Base-by-base conservation (phyloP, 768 basidiomycete species). In the Tylopilus balloui region DNA sequence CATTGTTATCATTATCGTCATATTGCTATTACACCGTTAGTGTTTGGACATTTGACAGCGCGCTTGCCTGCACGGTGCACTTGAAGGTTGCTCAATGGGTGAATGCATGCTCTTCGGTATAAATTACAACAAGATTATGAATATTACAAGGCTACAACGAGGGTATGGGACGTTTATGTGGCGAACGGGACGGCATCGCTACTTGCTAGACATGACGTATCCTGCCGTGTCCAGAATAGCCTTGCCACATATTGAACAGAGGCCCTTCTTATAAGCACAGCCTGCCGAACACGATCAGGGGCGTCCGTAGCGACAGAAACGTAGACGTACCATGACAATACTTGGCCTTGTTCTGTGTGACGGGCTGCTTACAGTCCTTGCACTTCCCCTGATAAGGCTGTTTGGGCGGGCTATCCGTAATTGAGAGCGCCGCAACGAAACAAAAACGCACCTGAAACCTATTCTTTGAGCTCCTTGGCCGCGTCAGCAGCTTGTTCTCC, bases 181-280 rank as follows among this genome's bases (percentile, higher is more conserved):
- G 17, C 4, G 31, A 19, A 28, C 15, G 21, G 23, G 36, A 41
- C 13, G 19, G n/a, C n/a, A n/a, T n/a, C 11, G 29, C 43, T 73
- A 92, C 68, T 91, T 91, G 72, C 79, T 80, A 20, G 88, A 88
- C 89, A 92, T 92, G 43, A 78, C 79, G 64, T 91, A 92, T 58
- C 86, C 81, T 7, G 80, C 78, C 8, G 87, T 92, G 65, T 92
- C 89, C 24, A 92, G 75, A 50, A 92, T 88, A 63, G 84, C 74
- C 63, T 90, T 92, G 55, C 90, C 90, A 56, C 90, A 92, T 71
- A 92, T 91, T 39, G 88, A 80, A 59, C 90, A 92, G 32, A 88
- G 66, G 12, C 90, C 90, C 62, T 88, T 88, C 74, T 85, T 90
- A 70, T 85, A 92, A 19, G 89, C 90, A 64, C 89, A 92, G 25